Evolutionary conservation across 139 green algal species (phyloP).

Genomic region (Choricystis sp.): DNA sequence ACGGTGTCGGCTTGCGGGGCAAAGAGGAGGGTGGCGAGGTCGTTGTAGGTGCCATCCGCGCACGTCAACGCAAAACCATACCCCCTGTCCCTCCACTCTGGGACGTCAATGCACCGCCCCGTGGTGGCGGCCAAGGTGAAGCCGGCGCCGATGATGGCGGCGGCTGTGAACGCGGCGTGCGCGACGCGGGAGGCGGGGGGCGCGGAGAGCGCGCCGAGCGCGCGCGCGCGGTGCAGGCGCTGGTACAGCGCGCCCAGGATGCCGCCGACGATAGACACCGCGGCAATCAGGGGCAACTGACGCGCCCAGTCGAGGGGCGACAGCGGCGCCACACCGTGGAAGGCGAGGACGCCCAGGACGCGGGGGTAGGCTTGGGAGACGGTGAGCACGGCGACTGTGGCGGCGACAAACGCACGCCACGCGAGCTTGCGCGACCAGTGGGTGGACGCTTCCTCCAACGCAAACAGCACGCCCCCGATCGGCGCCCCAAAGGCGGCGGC

Average conservation of each 20-base stretch:
- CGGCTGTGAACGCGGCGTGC: constrained; percentile 11
- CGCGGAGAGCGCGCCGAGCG: too few species aligned
- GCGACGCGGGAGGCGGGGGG: constrained; percentile 10
- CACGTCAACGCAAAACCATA: constrained; percentile 18
- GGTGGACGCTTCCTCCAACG: constrained; percentile 69
- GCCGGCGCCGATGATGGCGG: neutral
- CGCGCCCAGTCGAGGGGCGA: constrained; percentile 51
- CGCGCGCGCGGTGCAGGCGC: constrained; percentile 13
- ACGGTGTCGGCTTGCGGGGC: constrained; percentile 53
- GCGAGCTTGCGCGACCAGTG: constrained; percentile 59
- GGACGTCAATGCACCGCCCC: constrained; percentile 26
- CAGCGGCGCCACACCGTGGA: constrained; percentile 31
- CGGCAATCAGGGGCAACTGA: constrained; percentile 55
- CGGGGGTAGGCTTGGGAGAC: constrained; percentile 33
- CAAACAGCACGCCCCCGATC: constrained; percentile 82
- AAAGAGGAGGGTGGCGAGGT: constrained; percentile 66
- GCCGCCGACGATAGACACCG: constrained; percentile 39
- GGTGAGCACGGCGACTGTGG: constrained; percentile 44
- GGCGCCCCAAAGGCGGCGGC: constrained; percentile 69
- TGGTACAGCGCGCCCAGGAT: constrained; percentile 66
- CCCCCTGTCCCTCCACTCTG: constrained; percentile 10
- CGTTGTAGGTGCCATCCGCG: constrained; percentile 55
- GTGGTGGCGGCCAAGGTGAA: constrained; percentile 8
- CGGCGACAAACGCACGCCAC: constrained; percentile 71
- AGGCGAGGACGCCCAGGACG: constrained; percentile 37